A percentile compares a stretch with the other conserved stretches of the same genome.
Evolutionary conservation across 805 yeast species (phyloP).

Genomic region (Isabelozyma rhagii): DNA sequence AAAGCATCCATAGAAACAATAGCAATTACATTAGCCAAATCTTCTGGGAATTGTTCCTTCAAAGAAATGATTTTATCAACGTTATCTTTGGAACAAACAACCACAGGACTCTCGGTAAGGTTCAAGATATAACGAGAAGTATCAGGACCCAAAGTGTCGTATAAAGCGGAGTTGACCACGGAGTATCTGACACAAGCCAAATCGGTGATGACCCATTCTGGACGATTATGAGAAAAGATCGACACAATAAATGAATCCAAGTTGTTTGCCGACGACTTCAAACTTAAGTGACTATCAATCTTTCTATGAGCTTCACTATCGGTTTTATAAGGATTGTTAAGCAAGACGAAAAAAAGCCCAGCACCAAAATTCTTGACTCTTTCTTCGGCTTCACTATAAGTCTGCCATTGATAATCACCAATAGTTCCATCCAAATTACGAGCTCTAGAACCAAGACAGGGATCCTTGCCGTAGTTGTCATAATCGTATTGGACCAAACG

Average conservation of each 20-base stretch:
- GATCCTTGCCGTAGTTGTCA: constrained; percentile 28
- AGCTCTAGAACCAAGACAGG: constrained; percentile 47
- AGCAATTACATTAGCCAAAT: constrained; percentile 26
- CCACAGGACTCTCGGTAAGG: constrained; percentile 57
- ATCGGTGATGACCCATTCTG: constrained; percentile 71
- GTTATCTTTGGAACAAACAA: constrained; percentile 35
- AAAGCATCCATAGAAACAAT: constrained; percentile 40
- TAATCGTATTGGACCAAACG: constrained; percentile 43
- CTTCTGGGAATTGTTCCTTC: constrained; percentile 20
- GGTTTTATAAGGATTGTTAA: constrained; percentile 29
- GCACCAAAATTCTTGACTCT: constrained; percentile 33
- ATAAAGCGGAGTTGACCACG: constrained; percentile 25
- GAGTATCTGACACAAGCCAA: constrained; percentile 59
- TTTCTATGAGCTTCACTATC: constrained; percentile 21
- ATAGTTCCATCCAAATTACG: constrained; percentile 21
- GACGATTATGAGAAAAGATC: constrained; percentile 53
- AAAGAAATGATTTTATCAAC: constrained; percentile 22
- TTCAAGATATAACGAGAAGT: constrained; percentile 62
- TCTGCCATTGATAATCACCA: constrained; percentile 28
- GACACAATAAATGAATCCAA: constrained; percentile 49
- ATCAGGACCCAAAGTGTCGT: constrained; percentile 44
- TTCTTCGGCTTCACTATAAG: constrained; percentile 19
- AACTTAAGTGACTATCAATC: constrained; percentile 12
- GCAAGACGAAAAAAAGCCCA: constrained; percentile 31
- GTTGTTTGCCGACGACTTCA: constrained; percentile 5